Percentiles rank a stretch among this genome's conserved stretches.
Evolutionary conservation across 768 basidiomycete genomes (phyloP).

Genomic region (Kwoniella europaea): DNA sequence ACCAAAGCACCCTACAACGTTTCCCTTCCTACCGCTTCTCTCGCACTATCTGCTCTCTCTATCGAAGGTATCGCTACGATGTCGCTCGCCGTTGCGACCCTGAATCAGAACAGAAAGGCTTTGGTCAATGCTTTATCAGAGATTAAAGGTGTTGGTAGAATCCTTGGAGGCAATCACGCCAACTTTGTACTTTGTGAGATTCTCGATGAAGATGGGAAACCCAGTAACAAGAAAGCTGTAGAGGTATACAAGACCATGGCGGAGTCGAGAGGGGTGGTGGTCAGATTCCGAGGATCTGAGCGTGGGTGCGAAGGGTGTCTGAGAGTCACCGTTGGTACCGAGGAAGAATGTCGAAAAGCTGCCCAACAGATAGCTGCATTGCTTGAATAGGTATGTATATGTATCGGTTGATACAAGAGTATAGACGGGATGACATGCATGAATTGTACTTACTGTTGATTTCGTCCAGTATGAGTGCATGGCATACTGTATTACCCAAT

Average conservation of each 20-base stretch:
- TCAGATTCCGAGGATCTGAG: slow-evolving; percentile 85
- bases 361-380: slow-evolving; percentile 57
- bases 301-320: slow-evolving; percentile 83
- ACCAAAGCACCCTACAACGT: slow-evolving; percentile 99
- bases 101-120: slow-evolving; percentile 66
- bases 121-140: slow-evolving; percentile 65
- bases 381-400: slow-evolving; percentile 14
- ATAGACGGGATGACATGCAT: slow-evolving; percentile 12
- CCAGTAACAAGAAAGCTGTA: slow-evolving; percentile 62
- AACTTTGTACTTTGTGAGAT: slow-evolving; percentile 89
- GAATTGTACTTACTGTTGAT: background rate
- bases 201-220: slow-evolving; percentile 61
- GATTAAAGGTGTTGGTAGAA: slow-evolving; percentile 63
- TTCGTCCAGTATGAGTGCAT: background rate
- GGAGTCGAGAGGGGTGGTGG: slow-evolving; percentile 82
- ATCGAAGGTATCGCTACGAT: slow-evolving; percentile 68
- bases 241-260: slow-evolving; percentile 80
- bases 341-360: slow-evolving; percentile 72
- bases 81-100: slow-evolving; percentile 67
- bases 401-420: background rate
- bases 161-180: slow-evolving; percentile 81
- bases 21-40: slow-evolving; percentile 81
- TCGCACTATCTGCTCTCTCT: slow-evolving; percentile 79
- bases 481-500: background rate
- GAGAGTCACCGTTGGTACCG: slow-evolving; percentile 85